phyloP scores from a whole-genome alignment of 352 stramenopile genomes.

The Aphanomyces cochlioides region DNA sequence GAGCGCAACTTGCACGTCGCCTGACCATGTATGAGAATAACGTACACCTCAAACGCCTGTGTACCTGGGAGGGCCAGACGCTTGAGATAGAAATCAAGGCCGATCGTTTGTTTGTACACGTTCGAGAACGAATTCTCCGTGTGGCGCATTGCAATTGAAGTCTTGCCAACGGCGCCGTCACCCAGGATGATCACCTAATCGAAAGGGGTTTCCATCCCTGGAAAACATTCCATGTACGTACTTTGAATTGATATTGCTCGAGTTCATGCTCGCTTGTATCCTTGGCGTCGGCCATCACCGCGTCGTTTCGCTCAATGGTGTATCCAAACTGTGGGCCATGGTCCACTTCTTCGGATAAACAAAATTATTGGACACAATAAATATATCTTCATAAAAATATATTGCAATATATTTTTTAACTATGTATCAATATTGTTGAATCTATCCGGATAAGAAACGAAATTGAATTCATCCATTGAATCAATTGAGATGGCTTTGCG shows the following conservation, averaged over 20 bases:
- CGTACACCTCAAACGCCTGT: background rate
- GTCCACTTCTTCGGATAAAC: background rate
- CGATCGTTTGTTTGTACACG: conserved; percentile 94
- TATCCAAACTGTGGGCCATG: background rate
- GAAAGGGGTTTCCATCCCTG: background rate
- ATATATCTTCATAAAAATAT: no score
- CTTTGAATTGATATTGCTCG: conserved; percentile 87
- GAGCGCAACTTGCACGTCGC: conserved; percentile 86
- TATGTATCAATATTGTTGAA: no score
- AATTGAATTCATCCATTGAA: no score
- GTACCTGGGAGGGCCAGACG: conserved; percentile 82
- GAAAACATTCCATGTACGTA: conserved; percentile 22
- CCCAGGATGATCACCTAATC: conserved; percentile 90
- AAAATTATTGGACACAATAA: no score
- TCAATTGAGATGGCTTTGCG: no score
- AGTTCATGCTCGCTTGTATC: conserved; percentile 75
- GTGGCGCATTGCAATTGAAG: conserved; percentile 91
- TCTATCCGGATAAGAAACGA: background rate
- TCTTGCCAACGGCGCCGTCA: conserved; percentile 93
- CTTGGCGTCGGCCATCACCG: conserved; percentile 76
- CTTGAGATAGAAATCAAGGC: conserved; percentile 95
- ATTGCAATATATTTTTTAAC: no score
- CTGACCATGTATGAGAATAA: conserved; percentile 37
- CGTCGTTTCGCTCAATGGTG: background rate
- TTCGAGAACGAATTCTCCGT: conserved; percentile 90